Evolutionary conservation across 176 grass and related monocot species (phyloP).

Genomic region (Hordeum marinum): DNA sequence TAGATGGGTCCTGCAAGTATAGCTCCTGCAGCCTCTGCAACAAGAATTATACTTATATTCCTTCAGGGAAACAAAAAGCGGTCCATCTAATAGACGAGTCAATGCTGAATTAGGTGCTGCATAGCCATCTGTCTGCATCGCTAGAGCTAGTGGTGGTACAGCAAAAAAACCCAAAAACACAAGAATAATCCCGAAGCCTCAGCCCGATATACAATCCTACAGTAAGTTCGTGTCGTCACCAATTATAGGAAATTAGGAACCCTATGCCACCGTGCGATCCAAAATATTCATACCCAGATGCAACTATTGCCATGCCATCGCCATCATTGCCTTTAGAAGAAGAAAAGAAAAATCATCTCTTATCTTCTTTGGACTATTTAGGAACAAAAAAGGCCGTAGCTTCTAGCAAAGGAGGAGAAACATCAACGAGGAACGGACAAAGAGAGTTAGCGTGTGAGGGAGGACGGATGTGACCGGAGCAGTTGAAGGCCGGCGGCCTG

Average conservation of each 20-base stretch:
- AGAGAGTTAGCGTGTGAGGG: not conserved
- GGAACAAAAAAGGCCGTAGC: not conserved
- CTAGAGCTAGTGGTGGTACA: not conserved
- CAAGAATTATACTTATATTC: not conserved
- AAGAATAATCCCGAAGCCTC: not conserved
- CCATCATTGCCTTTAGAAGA: conserved; percentile 1
- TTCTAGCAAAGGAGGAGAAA: not conserved
- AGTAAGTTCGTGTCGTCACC: not conserved
- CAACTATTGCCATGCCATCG: not conserved
- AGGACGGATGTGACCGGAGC: conserved; percentile 38
- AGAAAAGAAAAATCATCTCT: not conserved
- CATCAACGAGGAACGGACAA: not conserved
- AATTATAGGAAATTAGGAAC: not conserved
- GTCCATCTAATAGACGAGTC: not conserved
- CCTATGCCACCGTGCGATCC: not conserved
- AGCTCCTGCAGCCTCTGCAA: conserved; percentile 77
- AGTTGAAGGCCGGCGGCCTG: conserved; percentile 37
- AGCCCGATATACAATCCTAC: not conserved
- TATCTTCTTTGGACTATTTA: not conserved
- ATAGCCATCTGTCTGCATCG: not conserved
- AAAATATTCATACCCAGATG: not conserved
- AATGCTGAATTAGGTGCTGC: not conserved
- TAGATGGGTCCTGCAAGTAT: conserved; percentile 50
- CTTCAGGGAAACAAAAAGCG: too few relatives aligned
- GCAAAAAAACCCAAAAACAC: not conserved